Conservation (phyloP, 2,329 filamentous ascomycete genomes). For the Arthrobotrys sinensis region DNA sequence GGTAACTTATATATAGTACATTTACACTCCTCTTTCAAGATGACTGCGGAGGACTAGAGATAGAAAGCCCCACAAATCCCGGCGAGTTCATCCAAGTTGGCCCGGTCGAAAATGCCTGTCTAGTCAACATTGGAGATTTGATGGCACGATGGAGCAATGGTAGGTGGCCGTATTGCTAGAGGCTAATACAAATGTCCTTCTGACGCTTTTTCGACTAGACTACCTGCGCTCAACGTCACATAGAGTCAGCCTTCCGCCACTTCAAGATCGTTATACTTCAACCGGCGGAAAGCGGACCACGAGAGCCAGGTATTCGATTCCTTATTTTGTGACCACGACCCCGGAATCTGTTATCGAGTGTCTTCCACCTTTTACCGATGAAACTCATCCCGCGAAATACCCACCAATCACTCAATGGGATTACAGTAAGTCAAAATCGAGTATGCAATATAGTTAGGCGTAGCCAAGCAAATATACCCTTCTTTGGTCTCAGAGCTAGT, state of each 20-base stretch:
- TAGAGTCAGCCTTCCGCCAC: conserved; percentile 68
- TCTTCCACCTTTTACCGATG: conserved; percentile 64
- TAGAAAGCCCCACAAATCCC: conserved; percentile 67
- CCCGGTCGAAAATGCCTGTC: conserved; percentile 67
- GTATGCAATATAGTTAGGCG: conserved; percentile 64
- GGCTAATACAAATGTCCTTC: not conserved
- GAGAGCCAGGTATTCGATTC: conserved; percentile 70
- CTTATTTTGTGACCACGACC: conserved; percentile 70
- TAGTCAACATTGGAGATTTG: conserved; percentile 71
- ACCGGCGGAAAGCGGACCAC: conserved; percentile 67
- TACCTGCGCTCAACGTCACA: conserved; percentile 69
- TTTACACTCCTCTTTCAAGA: conserved; percentile 71
- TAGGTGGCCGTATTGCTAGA: conserved; percentile 61
- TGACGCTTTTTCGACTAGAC: conserved; percentile 63
- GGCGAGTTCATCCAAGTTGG: conserved; percentile 68
- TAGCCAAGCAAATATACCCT: not conserved
- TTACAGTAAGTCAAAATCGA: conserved; percentile 67
- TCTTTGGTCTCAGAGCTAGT: too few species aligned
- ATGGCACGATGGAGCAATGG: conserved; percentile 71
- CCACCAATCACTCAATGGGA: conserved; percentile 66
- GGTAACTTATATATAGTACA: conserved; percentile 57
- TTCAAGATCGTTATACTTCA: conserved; percentile 66
- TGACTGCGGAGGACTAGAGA: conserved; percentile 69
- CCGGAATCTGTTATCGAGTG: conserved; percentile 69
- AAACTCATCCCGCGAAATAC: conserved; percentile 47